Base-by-base conservation (phyloP, 352 stramenopile genomes). In the Blastocystis sp. region DNA sequence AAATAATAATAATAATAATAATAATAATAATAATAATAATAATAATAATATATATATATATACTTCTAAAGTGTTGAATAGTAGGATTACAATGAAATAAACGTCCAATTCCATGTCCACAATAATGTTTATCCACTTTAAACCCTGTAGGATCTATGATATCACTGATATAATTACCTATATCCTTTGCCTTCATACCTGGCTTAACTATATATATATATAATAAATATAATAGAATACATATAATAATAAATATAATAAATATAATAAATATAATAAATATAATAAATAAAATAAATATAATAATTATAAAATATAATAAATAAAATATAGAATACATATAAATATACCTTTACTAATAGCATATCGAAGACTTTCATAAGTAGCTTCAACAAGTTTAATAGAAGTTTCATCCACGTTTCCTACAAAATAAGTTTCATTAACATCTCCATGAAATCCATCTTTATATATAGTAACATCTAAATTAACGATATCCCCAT, bases 1-100 rank as follows among this genome's bases (percentile, higher is more conserved):
- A 39, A 13, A 18, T 13, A 13, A 39, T 39, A 13, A 39, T 18
- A 13, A 13, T 18, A 39, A 39, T 39, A 39, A 13, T 13, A 13
- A 39, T 13, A 39, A 18, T 18, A 39, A 13, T 13, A 13, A 13
- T 13, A 18, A 39, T 13, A 18, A 39, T 39, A 13, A 25, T 64
- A n/a, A 65, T 24, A 25, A 9, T 7, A 24, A 1, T 1, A 1
- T 21, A 13, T 37, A 11, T 81, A 80, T 21, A 86, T 83, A 71
- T 96, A 95, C 67, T 96, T 96, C 73, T 94, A 68, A 95, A 95
- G 68, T 98, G 91, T 13, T 87, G 86, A 2, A 96, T 77, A 58
- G 94, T 96, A 0, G 91, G 91, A 18, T 80, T 73, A 41, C 81
- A 93, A 72, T 98, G 90, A 68, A 98, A 96, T 13, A 94, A 71